Evolutionary conservation across 1,139 yeast genomes (phyloP).

Genomic region (Lodderomyces theae): DNA sequence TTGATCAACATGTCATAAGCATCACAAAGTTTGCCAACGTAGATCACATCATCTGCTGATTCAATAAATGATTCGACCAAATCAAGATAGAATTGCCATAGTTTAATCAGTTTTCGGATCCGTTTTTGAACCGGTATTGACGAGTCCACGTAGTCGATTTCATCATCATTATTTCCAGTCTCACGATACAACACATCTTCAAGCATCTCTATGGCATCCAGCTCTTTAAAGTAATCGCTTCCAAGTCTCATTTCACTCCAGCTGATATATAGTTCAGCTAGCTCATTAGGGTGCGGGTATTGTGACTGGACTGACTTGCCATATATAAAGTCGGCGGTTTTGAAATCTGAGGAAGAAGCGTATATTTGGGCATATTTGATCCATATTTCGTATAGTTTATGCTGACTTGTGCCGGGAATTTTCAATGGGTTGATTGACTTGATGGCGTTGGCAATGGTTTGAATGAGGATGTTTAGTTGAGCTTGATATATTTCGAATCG

Average conservation of each 20-base stretch:
- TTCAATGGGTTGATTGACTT: slow-evolving; percentile 63
- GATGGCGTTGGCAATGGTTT: slow-evolving; percentile 66
- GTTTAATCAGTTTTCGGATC: slow-evolving; percentile 54
- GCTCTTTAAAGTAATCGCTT: slow-evolving; percentile 43
- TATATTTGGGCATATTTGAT: slow-evolving; percentile 64
- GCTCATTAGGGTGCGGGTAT: slow-evolving; percentile 57
- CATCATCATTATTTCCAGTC: slow-evolving; percentile 21
- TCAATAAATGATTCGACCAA: slow-evolving; percentile 63
- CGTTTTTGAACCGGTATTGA: slow-evolving; percentile 54
- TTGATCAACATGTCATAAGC: slow-evolving; percentile 63
- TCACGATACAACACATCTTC: slow-evolving; percentile 43
- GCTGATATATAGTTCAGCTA: slow-evolving; percentile 63
- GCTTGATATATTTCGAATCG: slow-evolving; percentile 41
- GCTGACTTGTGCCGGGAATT: slow-evolving; percentile 31
- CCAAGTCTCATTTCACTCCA: slow-evolving; percentile 71
- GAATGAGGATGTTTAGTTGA: slow-evolving; percentile 42
- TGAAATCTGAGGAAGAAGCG: slow-evolving; percentile 51
- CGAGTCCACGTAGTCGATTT: slow-evolving; percentile 34
- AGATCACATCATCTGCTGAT: slow-evolving; percentile 13
- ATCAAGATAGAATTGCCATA: slow-evolving; percentile 79
- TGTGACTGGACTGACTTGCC: slow-evolving; percentile 73
- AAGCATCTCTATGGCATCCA: slow-evolving; percentile 53
- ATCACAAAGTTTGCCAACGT: slow-evolving; percentile 21
- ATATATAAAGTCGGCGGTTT: slow-evolving; percentile 61
- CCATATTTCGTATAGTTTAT: slow-evolving; percentile 61